These are phyloP conservation scores for Colletotrichum acutatum DNA, from an alignment of 2,329 filamentous ascomycete species.

Conservation along the genomic window DNA sequence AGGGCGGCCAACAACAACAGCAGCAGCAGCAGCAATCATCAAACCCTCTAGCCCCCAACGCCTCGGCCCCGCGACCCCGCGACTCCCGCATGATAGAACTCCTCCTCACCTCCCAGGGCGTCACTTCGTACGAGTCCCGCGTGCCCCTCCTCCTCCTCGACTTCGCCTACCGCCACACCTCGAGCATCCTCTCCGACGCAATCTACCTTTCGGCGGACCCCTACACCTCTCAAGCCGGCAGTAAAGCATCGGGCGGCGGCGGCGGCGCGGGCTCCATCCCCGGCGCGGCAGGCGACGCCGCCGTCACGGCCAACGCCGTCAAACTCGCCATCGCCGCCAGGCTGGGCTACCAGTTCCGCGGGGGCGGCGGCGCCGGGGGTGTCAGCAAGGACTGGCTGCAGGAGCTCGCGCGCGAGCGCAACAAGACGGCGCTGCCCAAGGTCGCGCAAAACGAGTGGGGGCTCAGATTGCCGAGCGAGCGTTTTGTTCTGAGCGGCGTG, in stretches of 20 bases:
- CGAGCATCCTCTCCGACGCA: conserved; percentile 76
- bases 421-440: conserved; percentile 72
- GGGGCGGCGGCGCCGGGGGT: conserved; percentile 62
- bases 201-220: conserved; percentile 76
- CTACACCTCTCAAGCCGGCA: conserved; percentile 68
- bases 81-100: conserved; percentile 85
- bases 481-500: conserved; percentile 74
- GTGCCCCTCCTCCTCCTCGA: conserved; percentile 86
- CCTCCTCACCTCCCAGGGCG: conserved; percentile 81
- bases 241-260: conserved; percentile 61
- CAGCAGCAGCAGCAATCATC: conserved; percentile 18
- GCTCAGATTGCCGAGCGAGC: conserved; percentile 72
- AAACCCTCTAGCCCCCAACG: conserved; percentile 41
- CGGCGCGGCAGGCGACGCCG: conserved; percentile 59
- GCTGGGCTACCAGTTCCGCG: conserved; percentile 75
- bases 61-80: conserved; percentile 71
- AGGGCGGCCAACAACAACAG: conserved; percentile 9
- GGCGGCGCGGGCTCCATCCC: conserved; percentile 57
- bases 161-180: conserved; percentile 86
- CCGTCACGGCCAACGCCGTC: conserved; percentile 74
- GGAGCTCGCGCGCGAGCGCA: conserved; percentile 78
- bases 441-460: conserved; percentile 75
- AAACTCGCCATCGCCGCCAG: conserved; percentile 78
- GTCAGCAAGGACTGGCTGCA: conserved; percentile 80
- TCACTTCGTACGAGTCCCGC: conserved; percentile 83